Evolutionary conservation across 352 stramenopile genomes (phyloP), one percentile per base, ranked within the genome.

Genomic region (Elongisporangium anandrum): DNA sequence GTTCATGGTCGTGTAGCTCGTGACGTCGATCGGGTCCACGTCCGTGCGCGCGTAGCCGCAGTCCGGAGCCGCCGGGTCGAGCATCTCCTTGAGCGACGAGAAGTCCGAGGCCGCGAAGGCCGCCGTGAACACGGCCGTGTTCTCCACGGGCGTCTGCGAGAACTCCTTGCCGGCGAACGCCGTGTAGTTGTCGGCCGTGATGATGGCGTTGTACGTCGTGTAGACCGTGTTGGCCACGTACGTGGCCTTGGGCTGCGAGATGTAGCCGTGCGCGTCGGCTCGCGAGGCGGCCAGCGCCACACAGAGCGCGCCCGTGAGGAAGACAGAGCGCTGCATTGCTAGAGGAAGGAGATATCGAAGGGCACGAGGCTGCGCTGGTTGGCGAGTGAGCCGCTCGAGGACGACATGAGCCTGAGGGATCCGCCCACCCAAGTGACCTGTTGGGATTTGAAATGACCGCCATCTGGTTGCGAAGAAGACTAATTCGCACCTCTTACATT

Each of bases 241-340:
- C 24, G 64, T 65, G 8, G 59, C 68, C 5, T 59, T 54, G 12
- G 70, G 70, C 3, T 69, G 64, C 29, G 70, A 72, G 22, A 81
- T 61, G 58, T 81, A 81, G 4, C 73, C 73, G 53, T 77, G 73
- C 2, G 68, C 72, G n/a, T 26, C 58, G 50, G 64, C 64, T 17
- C 72, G 57, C 23, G 59, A 57, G 8, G 54, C 57, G 34, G 72
- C 20, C 26, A 73, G 50, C 17, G 63, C 59, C 29, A 8, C 29
- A 34, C 24, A 34, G 24, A 34, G 24, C 24, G 24, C 24, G 13
- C 4, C 4, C 29, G 29, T 41, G 29, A 41, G 29, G 9, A 41
- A 41, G 29, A 9, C 4, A 41, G 29, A 41, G 9, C 4, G 29
- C 5, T 41, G 29, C 29, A 41, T 41, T 2, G 29, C 29, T 41